Evolutionary conservation across 2,329 filamentous ascomycete genomes (phyloP), one percentile per base, ranked within the genome.

Genomic region (Cryphonectria radicalis): DNA sequence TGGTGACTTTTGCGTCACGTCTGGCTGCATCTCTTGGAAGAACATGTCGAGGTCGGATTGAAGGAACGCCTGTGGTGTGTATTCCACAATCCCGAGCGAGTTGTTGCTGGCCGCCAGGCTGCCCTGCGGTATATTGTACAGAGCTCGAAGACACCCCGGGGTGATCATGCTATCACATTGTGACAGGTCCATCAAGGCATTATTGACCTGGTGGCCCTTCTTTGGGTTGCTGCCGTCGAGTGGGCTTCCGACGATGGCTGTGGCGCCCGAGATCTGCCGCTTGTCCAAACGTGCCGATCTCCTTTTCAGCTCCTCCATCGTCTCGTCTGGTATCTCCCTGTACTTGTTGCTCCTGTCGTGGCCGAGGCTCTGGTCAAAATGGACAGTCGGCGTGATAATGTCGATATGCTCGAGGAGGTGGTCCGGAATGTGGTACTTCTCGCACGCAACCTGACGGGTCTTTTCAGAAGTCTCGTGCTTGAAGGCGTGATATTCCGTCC

Each of bases 111-210:
- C 42, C 0, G 78, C 73, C 10, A 78, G 78, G 3, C 76, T 78
- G 19, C 81, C 82, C 19, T 80, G 74, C 22, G 86, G 82, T 66
- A 84, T 82, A 3, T 80, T 76, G 74, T 85, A 87, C 28, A 87
- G 78, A 6, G 85, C 82, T 60, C 83, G 82, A 66, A 89, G 81
- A 74, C 89, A 91, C 59, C 83, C 82, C 0, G 88, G 87, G 0
- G 87, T 90, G 73, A 90, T 88, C 75, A 85, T 84, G 19, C 79
- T 78, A 74, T 87, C 84, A 76, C 89, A 91, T 68, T 82, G 77
- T 42, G 71, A 68, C 17, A 80, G 77, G 53, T 74, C 74, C 73
- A 79, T 76, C 57, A 80, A 73, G 1, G 79, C 78, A 64, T 79
- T 79, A 66, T 73, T 71, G 60, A 80, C 74, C 17, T 69, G 66